phyloP scores from a whole-genome alignment of 345 rosid species.

The Syzygium aromaticum region DNA sequence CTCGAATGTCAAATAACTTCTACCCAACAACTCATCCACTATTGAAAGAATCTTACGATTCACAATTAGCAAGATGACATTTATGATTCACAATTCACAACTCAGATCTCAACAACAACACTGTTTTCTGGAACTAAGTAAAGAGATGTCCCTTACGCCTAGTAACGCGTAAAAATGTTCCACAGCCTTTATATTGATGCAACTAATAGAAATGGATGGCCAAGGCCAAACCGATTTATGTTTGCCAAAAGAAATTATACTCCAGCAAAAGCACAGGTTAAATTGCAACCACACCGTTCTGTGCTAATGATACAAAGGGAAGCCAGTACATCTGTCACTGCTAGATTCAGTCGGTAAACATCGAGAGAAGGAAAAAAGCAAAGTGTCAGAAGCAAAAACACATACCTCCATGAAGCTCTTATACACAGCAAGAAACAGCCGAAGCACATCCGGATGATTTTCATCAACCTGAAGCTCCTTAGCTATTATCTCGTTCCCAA shows the following conservation, averaged over 20 bases:
- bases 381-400: background rate
- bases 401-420: conserved; percentile 90
- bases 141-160: background rate
- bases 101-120: background rate
- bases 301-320: background rate
- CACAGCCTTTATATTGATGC: background rate
- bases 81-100: background rate
- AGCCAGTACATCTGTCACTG: background rate
- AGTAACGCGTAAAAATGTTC: background rate
- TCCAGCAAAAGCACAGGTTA: background rate
- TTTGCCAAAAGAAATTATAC: too few species aligned
- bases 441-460: conserved; percentile 68
- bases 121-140: background rate
- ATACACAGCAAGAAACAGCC: conserved; percentile 70
- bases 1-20: background rate
- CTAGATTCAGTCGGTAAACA: background rate
- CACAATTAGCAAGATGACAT: background rate
- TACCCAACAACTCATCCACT: background rate
- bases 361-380: background rate
- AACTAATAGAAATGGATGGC: background rate
- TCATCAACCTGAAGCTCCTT: conserved; percentile 73
- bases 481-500: conserved; percentile 90
- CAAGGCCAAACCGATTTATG: background rate
- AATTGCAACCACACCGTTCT: conserved; percentile 28
- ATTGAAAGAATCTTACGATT: background rate